Evolutionary conservation across 495 filamentous ascomycete genomes (phyloP).

Genomic region (Hypomontagnella submonticulosa): DNA sequence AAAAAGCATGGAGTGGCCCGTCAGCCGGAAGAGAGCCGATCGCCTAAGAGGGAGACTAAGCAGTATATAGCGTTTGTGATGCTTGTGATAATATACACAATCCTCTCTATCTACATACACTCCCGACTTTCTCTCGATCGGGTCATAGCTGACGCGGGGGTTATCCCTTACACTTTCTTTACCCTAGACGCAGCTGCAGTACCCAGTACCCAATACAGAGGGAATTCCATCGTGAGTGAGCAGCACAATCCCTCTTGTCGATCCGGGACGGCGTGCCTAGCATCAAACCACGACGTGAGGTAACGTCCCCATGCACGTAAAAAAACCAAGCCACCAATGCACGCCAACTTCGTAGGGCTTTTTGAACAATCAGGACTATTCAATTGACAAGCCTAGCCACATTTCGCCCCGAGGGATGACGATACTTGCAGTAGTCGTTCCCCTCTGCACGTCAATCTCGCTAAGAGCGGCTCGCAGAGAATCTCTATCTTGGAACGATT

Average conservation of each 20-base stretch:
- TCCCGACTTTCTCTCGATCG: constrained; percentile 15
- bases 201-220: constrained; percentile 31
- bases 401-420: constrained; percentile 33
- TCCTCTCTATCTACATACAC: neutral
- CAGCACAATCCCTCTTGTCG: constrained; percentile 30
- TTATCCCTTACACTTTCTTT: constrained; percentile 28
- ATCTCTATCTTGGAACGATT: constrained; percentile 39
- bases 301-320: constrained; percentile 41
- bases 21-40: no score
- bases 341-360: constrained; percentile 37
- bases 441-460: constrained; percentile 42
- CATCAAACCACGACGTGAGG: constrained; percentile 39
- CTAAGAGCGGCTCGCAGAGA: constrained; percentile 46
- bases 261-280: constrained; percentile 43
- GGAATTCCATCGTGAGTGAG: constrained; percentile 29
- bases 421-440: constrained; percentile 30
- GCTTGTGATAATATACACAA: constrained; percentile 17
- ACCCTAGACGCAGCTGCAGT: constrained; percentile 24
- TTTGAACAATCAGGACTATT: constrained; percentile 35
- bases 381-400: constrained; percentile 37
- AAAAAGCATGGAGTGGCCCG: no score
- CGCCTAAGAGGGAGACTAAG: neutral
- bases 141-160: constrained; percentile 40
- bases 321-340: constrained; percentile 38
- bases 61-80: constrained; percentile 1